Evolutionary conservation across 2,329 filamentous ascomycete genomes (phyloP), one percentile per base, ranked within the genome.

Genomic region (Colletotrichum magnum): DNA sequence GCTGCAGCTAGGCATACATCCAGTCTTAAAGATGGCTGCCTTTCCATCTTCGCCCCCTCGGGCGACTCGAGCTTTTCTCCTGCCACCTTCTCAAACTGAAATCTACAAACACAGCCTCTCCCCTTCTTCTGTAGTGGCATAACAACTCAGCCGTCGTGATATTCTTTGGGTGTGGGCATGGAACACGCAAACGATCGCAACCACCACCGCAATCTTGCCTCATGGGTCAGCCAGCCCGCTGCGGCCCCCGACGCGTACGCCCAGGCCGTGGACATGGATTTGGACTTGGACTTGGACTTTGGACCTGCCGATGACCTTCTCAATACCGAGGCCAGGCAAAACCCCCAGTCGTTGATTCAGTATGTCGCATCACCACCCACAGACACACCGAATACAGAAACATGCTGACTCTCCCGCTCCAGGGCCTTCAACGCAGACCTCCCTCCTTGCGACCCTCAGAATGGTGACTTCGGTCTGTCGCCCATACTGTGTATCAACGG

Each of bases 81-180:
- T 39, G 24, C 59, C 21, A 21, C 39, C 26, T 10, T 21, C 18
- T 18, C 43, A 47, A 32, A 9, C 28, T 32, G 28, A 69, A 60
- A 45, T 26, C 50, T 51, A 50, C 18, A 63, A 57, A 56, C 66
- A 65, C 66, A 65, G 66, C 66, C 61, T 59, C 51, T 58, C 51
- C 26, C 47, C 15, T 32, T 32, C 21, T 32, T 32, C 6, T 9
- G 28, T 7, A 62, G 59, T 62, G 48, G 21, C 21, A n/a, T 64
- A 12, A 43, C 36, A 18, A 39, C n/a, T 51, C 24, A 45, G 47
- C 24, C n/a, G 6, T 26, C 48, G 21, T 52, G 41, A 64, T 39
- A 45, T 50, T 18, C n/a, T 18, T 12, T n/a, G 51, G 15, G 21
- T 21, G 21, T 48, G 28, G 66, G 66, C 51, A 69, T 66, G 66